Base-by-base conservation (phyloP, 345 rosid species). In the Abelmoschus esculentus region DNA sequence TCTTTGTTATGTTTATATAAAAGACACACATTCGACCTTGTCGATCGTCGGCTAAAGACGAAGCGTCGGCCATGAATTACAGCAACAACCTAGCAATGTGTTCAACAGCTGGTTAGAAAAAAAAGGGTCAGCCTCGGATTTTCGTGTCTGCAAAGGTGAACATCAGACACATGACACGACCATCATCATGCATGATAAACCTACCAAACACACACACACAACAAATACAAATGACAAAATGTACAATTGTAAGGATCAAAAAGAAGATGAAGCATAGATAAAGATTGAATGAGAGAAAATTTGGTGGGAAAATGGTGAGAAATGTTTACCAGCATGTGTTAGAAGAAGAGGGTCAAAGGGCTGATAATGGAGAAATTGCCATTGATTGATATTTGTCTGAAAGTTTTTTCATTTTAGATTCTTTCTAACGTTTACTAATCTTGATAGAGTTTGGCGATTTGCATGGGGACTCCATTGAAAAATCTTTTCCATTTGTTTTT, bases 401-500 rank as follows among this genome's bases (percentile, higher is more conserved):
- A 36, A 44, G 40, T 13, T 9, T 2, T 26, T 28, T 2, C 46
- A 26, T 8, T 70, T 29, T 6, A 54, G 59, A 22, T 26, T 18
- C 31, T 6, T 44, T 58, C 59, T 14, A 38, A 42, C 42, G 12
- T 68, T 47, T 50, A 46, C 38, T 59, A 59, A 44, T 28, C 66
- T 69, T 68, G 72, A 59, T 70, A 22, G 22, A 22, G 56, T 26
- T 13, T 55, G 69, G 69, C 77, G 28, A 71, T 44, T 62, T 55
- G 67, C 75, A 71, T 61, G 69, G 78, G 67, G 67, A 46, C 73
- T 67, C 70, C 80, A 15, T 74, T 15, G 59, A 42, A 69, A 57
- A 58, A 8, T 10, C 22, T 18, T 40, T 38, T 53, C 26, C 8
- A 66, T 17, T 18, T 11, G 15, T 19, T 54, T 44, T 31, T 14